phyloP scores from a whole-genome alignment of 441 rosid genomes.

The Flueggea neowawraea region DNA sequence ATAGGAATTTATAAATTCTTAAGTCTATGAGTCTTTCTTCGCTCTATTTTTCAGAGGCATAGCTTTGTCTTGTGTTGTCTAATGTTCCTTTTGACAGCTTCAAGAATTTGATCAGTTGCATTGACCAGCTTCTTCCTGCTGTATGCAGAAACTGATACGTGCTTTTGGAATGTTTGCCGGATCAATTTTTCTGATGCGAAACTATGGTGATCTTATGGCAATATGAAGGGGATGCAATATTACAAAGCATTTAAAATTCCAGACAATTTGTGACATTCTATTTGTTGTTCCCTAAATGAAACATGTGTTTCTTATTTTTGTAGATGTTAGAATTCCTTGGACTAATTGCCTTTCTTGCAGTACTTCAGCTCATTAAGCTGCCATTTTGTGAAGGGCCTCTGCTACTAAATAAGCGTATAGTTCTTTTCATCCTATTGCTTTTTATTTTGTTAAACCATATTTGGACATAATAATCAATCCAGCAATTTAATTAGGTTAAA shows the following conservation, averaged over 20 bases:
- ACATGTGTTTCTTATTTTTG: neutral
- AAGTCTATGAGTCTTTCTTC: too few relatives aligned
- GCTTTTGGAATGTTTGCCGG: slow-evolving; percentile 73
- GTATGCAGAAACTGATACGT: slow-evolving; percentile 63
- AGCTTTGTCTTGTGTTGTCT: neutral
- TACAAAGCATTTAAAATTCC: neutral
- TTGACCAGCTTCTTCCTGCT: neutral
- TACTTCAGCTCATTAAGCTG: neutral
- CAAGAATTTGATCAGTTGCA: neutral
- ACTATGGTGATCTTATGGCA: slow-evolving; percentile 80
- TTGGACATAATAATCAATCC: too few relatives aligned
- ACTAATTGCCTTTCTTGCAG: neutral
- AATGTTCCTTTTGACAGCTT: neutral
- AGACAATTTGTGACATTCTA: too few relatives aligned
- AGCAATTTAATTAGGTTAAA: too few relatives aligned
- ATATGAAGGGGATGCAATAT: slow-evolving; percentile 19
- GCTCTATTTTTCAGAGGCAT: neutral
- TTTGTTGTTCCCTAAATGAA: neutral
- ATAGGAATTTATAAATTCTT: too few relatives aligned
- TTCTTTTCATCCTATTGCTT: too few relatives aligned
- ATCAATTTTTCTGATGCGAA: slow-evolving; percentile 72
- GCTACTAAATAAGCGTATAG: too few relatives aligned
- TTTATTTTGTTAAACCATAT: too few relatives aligned
- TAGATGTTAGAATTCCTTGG: neutral
- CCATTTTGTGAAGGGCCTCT: neutral